Conservation (phyloP, 2,329 filamentous ascomycete species). For the Colletotrichum cereale region DNA sequence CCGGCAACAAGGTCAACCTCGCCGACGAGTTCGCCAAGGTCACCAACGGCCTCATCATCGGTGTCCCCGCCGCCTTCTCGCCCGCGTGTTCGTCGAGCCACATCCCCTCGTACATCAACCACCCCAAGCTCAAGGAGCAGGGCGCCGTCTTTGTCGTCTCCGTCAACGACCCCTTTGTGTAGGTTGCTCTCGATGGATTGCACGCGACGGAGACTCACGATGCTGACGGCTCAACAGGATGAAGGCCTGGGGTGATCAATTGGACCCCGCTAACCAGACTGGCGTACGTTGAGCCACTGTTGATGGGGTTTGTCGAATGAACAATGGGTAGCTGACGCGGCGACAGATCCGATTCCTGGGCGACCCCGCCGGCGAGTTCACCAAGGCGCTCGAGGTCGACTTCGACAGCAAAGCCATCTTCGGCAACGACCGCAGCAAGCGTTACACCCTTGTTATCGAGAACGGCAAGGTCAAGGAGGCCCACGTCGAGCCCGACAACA, state of each 20-base stretch:
- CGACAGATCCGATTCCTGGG: conserved; percentile 88
- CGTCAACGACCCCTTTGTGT: conserved; percentile 97
- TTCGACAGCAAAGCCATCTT: conserved; percentile 87
- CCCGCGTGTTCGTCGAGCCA: conserved; percentile 72
- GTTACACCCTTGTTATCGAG: conserved; percentile 86
- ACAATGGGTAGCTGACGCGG: conserved; percentile 10
- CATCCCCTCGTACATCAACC: conserved; percentile 87
- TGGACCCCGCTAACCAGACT: conserved; percentile 81
- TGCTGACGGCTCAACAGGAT: conserved; percentile 67
- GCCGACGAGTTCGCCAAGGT: conserved; percentile 75
- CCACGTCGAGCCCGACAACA: conserved; percentile 90
- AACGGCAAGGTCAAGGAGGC: conserved; percentile 86
- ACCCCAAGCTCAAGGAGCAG: conserved; percentile 80
- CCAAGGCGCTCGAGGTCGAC: conserved; percentile 82
- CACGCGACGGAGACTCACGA: conserved; percentile 23
- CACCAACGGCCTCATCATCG: conserved; percentile 84
- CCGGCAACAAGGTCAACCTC: conserved; percentile 91
- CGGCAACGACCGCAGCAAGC: conserved; percentile 85
- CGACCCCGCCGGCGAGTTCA: conserved; percentile 84
- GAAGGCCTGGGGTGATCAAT: conserved; percentile 85
- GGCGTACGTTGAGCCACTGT: conserved; percentile 70
- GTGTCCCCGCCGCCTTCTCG: conserved; percentile 84
- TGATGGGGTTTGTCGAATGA: neutral
- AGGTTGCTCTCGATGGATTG: conserved; percentile 53
- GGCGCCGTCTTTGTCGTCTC: conserved; percentile 90